Evolutionary conservation across 805 yeast genomes (phyloP), one percentile per base, ranked within the genome.

Genomic region (Nakazawaea ernobii): DNA sequence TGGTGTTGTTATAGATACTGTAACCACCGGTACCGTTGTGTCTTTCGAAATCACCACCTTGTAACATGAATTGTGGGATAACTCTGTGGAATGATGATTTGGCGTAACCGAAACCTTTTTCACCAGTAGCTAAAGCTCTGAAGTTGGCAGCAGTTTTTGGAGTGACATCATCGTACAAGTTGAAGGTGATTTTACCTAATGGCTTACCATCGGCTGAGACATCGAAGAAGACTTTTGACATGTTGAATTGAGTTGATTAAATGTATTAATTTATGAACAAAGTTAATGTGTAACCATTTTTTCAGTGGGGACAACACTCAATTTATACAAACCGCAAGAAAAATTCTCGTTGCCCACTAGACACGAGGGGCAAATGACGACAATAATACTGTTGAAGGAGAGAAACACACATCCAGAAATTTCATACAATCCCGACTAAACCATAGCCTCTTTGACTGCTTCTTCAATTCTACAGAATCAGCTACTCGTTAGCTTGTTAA

Each of bases 71-170:
- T 66, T 84, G 81, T 53, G 97, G 96, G 63, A 90, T 89, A 56
- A 90, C 94, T 75, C 97, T 84, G 86, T 91, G 97, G 91, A 91
- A 90, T 56, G 82, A 74, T 39, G 95, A 86, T 60, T 78, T 80
- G 61, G 82, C 82, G 77, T 82, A 90, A 49, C 96, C 96, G 59
- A 75, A 86, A 49, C 97, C 98, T 76, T 88, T 84, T 73, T 88
- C 96, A 58, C 96, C 79, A 51, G 83, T 90, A 68, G 85, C 76
- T 63, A 91, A 78, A 53, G 95, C 96, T 73, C 96, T 84, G 86
- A 91, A 91, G 79, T 91, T 91, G 73, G 86, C 95, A 57, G 95
- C 84, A 54, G 97, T 91, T 80, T 89, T 91, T 73, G 97, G 97
- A 57, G 86, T 94, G 59, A 84, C 86, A 64, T 86, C 91, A 75